These are phyloP conservation scores for Beta lomatogona DNA, from an alignment of 179 eudicot species.

Conservation along the genomic window DNA sequence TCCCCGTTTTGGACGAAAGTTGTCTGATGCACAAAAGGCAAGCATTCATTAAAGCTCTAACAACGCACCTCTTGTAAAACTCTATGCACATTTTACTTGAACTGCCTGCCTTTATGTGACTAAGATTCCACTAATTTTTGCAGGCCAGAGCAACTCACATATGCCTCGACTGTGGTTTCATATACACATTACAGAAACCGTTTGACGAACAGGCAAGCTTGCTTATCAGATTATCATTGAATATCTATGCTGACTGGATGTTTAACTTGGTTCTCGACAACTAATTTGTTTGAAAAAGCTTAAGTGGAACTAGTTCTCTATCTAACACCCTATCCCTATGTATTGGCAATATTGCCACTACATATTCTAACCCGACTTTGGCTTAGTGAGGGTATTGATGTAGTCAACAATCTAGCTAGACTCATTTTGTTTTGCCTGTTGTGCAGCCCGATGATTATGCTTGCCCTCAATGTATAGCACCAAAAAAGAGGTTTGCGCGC, in stretches of 20 bases:
- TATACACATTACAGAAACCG: conserved; percentile 72
- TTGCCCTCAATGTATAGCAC: conserved; percentile 96
- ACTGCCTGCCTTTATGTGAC: background rate
- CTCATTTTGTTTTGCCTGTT: background rate
- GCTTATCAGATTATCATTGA: background rate
- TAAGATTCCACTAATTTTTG: conserved; percentile 13
- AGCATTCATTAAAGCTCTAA: conserved; percentile 15
- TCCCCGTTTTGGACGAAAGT: conserved; percentile 89
- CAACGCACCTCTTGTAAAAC: background rate
- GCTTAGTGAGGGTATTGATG: too few species aligned
- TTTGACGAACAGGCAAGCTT: conserved; percentile 86
- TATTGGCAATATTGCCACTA: too few species aligned
- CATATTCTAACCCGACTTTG: too few species aligned
- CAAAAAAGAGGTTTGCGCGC: conserved; percentile 90
- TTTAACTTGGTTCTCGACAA: background rate
- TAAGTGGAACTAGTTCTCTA: too few species aligned
- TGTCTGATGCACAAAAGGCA: conserved; percentile 89
- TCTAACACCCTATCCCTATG: too few species aligned
- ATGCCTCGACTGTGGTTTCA: conserved; percentile 95
- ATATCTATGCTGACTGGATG: background rate
- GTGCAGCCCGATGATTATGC: conserved; percentile 79
- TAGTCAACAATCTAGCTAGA: too few species aligned
- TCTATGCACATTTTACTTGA: background rate
- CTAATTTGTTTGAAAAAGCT: too few species aligned
- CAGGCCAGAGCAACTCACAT: conserved; percentile 96